phyloP scores from a whole-genome alignment of 2,329 filamentous ascomycete species.

The Chaetomiaceae sp. region DNA sequence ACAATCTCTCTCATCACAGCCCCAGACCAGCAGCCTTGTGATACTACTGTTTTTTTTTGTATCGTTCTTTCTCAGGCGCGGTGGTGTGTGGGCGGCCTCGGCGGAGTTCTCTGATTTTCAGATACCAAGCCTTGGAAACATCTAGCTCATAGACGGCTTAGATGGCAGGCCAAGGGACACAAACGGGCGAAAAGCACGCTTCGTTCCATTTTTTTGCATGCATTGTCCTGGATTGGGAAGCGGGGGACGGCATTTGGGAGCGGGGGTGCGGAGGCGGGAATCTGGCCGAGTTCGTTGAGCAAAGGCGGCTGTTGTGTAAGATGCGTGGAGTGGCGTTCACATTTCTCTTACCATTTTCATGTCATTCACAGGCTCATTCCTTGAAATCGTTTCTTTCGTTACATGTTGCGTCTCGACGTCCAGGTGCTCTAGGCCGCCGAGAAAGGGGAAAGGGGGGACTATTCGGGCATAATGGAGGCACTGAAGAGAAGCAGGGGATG shows the following conservation, averaged over 20 bases:
- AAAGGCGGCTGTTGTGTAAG: slow-evolving; percentile 22
- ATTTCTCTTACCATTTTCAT: slow-evolving; percentile 7
- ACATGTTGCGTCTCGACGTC: slow-evolving; percentile 12
- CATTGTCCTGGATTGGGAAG: slow-evolving; percentile 23
- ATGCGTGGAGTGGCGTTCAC: slow-evolving; percentile 14
- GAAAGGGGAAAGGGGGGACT: slow-evolving; percentile 13
- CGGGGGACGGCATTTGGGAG: slow-evolving; percentile 17
- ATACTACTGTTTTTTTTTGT: slow-evolving; percentile 22
- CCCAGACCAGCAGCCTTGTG: slow-evolving; percentile 15
- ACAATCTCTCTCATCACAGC: slow-evolving; percentile 8
- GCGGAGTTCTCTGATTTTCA: slow-evolving; percentile 15
- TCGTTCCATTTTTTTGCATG: slow-evolving; percentile 21
- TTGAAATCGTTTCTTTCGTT: slow-evolving; percentile 8
- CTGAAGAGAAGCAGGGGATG: slow-evolving; percentile 14
- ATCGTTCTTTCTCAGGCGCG: slow-evolving; percentile 11
- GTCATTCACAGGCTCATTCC: too few species aligned
- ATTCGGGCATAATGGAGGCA: slow-evolving; percentile 22
- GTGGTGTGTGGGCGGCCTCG: slow-evolving; percentile 12
- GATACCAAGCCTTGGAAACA: slow-evolving; percentile 18
- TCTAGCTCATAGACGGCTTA: slow-evolving; percentile 22
- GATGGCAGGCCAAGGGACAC: slow-evolving; percentile 16
- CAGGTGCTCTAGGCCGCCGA: slow-evolving; percentile 10
- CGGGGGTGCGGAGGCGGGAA: slow-evolving; percentile 14
- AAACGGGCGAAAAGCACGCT: slow-evolving; percentile 19
- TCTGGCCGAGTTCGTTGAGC: slow-evolving; percentile 16